phyloP scores from a whole-genome alignment of 257 asterid genomes.

The Fraxinus excelsior region DNA sequence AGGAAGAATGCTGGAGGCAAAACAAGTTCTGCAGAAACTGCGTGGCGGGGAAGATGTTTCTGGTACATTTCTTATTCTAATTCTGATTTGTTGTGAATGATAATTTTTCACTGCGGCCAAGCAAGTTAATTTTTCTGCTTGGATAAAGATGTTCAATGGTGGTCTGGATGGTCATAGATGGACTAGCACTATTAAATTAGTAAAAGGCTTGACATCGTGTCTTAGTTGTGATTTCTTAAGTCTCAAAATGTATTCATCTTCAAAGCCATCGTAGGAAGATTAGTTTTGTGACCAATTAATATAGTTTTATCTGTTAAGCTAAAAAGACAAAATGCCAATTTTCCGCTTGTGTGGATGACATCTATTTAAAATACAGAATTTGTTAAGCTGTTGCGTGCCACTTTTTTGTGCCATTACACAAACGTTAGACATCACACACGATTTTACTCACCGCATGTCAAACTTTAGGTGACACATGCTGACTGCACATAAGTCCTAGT shows the following conservation, averaged over 20 bases:
- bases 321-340: background rate
- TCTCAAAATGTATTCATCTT: background rate
- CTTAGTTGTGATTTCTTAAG: background rate
- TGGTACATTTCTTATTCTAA: conserved; percentile 42
- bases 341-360: background rate
- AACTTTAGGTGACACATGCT: background rate
- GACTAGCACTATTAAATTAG: background rate
- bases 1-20: conserved; percentile 34
- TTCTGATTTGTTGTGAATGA: background rate
- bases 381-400: background rate
- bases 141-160: background rate
- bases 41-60: conserved; percentile 42
- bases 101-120: background rate
- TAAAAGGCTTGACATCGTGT: background rate
- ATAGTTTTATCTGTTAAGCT: background rate
- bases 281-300: background rate
- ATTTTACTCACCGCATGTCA: background rate
- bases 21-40: conserved; percentile 27
- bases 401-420: background rate
- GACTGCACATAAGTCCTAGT: background rate
- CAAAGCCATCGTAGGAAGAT: background rate
- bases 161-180: background rate
- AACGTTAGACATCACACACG: background rate
- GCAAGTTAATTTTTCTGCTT: background rate
- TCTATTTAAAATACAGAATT: no score